A percentile compares a stretch with the other conserved stretches of the same genome.
phyloP scores from a whole-genome alignment of 2,329 filamentous ascomycete species.

The Colletotrichum sp. region DNA sequence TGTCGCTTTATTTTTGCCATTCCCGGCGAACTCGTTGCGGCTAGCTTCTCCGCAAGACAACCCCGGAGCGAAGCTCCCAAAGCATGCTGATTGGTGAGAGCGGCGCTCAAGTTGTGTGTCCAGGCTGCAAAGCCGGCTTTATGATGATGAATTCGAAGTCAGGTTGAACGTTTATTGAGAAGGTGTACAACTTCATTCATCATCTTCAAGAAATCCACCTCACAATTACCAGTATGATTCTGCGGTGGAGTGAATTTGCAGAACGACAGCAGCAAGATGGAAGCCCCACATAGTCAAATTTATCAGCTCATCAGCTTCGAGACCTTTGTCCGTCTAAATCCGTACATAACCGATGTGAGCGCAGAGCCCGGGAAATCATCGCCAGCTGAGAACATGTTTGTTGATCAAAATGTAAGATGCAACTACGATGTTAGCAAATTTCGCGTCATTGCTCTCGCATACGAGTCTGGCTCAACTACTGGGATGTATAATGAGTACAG shows the following conservation, averaged over 20 bases:
- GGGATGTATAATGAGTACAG: too few species aligned
- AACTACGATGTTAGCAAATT: fast-evolving
- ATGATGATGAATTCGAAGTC: too few species aligned
- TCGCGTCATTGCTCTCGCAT: background rate
- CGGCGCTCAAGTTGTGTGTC: background rate
- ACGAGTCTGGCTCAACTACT: too few species aligned
- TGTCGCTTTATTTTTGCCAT: background rate
- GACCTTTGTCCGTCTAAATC: background rate
- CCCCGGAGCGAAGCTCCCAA: background rate
- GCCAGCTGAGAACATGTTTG: fast-evolving
- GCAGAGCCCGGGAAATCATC: background rate
- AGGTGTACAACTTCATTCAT: too few species aligned
- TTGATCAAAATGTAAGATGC: background rate
- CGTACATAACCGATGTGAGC: background rate
- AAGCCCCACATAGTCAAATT: background rate
- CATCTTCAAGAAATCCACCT: background rate
- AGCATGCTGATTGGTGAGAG: background rate
- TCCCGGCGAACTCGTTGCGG: background rate
- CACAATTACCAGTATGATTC: too few species aligned
- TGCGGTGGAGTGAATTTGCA: too few species aligned
- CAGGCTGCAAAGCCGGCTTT: background rate
- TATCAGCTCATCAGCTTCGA: background rate
- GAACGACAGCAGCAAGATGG: too few species aligned
- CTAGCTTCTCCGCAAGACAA: background rate
- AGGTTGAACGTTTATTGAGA: too few species aligned